Base-by-base conservation (phyloP, 192 early-diverging fungal species). In the Coemansia sp. region DNA sequence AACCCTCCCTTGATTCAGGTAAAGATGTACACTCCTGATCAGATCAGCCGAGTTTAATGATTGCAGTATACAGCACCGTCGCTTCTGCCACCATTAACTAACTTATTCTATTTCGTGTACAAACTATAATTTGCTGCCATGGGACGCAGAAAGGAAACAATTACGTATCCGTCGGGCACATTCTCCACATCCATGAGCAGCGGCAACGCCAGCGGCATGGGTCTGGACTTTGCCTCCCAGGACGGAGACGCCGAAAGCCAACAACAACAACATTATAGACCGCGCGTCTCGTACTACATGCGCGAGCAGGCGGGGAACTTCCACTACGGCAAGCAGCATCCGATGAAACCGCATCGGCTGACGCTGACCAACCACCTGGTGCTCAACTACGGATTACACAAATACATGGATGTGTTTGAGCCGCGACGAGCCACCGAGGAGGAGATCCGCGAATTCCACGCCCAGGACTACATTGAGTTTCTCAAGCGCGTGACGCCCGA, bases 401-500 rank as follows among this genome's bases (percentile, higher is more conserved):
- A 94, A 59, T 89, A 96, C 66, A 85, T 99, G 88, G 91, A 95
- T 54, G 82, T 95, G 12, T 90, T 87, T 80, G 88, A 94, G 62
- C 95, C 96, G 12, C 87, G 86, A 37, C 84, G 86, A 32, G 95
- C 95, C 0, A 98, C 95, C 2, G 87, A 94, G 19, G 81, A 90
- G 49, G 96, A 98, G 71, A 90, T 99, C 48, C 89, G 91, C 46
- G 90, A 92, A 69, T 99, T 99, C 76, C 98, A 99, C 76, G 87
- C 94, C 19, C 89, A 93, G 21, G 95, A 97, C 63, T 99, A 99
- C 71, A 93, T 99, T 42, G 94, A 97, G 15, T 99, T 99, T 75
- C 85, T 99, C 43, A 87, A 94, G 49, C 87, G 93, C 66, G 89
- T 93, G 0, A 92, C 91, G 1, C 90, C 90, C 0, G 90, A 90